Percentiles rank a stretch among this genome's conserved stretches.
phyloP scores from a whole-genome alignment of 208 protist species.

The Crithidia acanthocephali region DNA sequence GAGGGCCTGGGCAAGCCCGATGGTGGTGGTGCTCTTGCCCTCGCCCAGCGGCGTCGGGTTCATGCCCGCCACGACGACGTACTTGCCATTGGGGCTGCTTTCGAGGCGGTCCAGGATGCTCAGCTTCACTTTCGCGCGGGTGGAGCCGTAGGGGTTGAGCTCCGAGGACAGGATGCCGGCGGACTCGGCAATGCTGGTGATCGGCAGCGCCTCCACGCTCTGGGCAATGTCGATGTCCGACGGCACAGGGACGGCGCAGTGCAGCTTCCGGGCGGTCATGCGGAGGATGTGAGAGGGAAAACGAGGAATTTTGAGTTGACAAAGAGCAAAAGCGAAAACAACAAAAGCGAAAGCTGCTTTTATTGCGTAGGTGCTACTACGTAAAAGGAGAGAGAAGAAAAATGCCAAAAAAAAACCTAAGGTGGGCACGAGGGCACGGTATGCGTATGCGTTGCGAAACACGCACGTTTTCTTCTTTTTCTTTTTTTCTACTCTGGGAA shows the following conservation, averaged over 20 bases:
- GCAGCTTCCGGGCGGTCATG: conserved; percentile 63
- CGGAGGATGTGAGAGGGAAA: conserved; percentile 21
- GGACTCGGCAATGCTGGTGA: conserved; percentile 72
- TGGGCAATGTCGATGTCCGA: conserved; percentile 96
- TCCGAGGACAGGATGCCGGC: conserved; percentile 90
- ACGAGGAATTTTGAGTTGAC: conserved; percentile 18
- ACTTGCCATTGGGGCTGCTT: conserved; percentile 87
- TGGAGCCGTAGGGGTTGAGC: conserved; percentile 93
- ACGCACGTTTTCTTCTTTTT: no score
- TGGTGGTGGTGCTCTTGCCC: conserved; percentile 98
- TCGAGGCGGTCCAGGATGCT: conserved; percentile 89
- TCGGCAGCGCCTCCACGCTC: conserved; percentile 74
- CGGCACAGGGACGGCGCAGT: conserved; percentile 82
- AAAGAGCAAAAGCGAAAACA: conserved; percentile 4
- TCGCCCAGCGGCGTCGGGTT: conserved; percentile 95
- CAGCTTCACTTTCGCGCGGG: conserved; percentile 92
- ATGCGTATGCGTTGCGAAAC: no score
- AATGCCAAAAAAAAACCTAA: not conserved
- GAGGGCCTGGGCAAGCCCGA: conserved; percentile 97
- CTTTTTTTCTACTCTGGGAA: not conserved
- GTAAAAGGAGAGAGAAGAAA: not conserved
- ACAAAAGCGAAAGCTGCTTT: no score
- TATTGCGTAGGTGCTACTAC: no score
- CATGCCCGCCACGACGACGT: conserved; percentile 97
- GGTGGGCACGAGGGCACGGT: not conserved